Evolutionary conservation across 2,329 filamentous ascomycete species (phyloP).

Genomic region (Penicillium glabrum): DNA sequence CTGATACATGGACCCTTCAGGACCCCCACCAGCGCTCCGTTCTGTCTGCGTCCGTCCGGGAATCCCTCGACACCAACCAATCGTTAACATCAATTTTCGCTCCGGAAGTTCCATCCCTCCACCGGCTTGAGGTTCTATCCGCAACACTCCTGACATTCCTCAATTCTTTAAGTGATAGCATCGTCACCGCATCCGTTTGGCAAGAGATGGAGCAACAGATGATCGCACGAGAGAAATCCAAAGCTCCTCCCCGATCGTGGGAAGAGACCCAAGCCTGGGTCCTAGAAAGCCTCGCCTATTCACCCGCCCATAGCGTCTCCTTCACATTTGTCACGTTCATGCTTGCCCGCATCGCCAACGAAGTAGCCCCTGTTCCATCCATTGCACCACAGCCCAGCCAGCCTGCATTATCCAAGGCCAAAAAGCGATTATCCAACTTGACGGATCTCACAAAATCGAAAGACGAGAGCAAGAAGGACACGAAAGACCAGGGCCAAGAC

Average conservation of each 20-base stretch:
- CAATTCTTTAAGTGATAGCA: slow-evolving; percentile 71
- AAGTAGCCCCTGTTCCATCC: slow-evolving; percentile 49
- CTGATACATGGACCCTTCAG: slow-evolving; percentile 49
- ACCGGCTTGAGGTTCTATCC: slow-evolving; percentile 72
- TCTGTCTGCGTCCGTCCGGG: slow-evolving; percentile 48
- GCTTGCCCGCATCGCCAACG: slow-evolving; percentile 60
- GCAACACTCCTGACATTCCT: slow-evolving; percentile 75
- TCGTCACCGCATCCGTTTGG: slow-evolving; percentile 73
- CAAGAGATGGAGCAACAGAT: slow-evolving; percentile 63
- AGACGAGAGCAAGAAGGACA: neutral
- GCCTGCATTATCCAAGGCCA: neutral
- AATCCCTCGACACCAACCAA: slow-evolving; percentile 71
- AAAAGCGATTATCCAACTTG: neutral
- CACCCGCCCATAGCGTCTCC: slow-evolving; percentile 79
- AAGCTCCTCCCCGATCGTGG: slow-evolving; percentile 45
- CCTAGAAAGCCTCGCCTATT: slow-evolving; percentile 70
- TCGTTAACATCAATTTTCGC: slow-evolving; percentile 63
- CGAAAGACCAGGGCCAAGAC: neutral
- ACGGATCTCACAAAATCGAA: neutral
- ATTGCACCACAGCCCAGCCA: slow-evolving; percentile 6
- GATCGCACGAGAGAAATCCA: slow-evolving; percentile 50
- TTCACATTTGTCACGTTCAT: slow-evolving; percentile 86
- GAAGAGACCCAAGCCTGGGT: slow-evolving; percentile 63
- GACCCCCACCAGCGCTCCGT: slow-evolving; percentile 42
- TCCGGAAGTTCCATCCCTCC: slow-evolving; percentile 61